Evolutionary conservation across 768 basidiomycete genomes (phyloP).

Genomic region (Kondoa subrosea): DNA sequence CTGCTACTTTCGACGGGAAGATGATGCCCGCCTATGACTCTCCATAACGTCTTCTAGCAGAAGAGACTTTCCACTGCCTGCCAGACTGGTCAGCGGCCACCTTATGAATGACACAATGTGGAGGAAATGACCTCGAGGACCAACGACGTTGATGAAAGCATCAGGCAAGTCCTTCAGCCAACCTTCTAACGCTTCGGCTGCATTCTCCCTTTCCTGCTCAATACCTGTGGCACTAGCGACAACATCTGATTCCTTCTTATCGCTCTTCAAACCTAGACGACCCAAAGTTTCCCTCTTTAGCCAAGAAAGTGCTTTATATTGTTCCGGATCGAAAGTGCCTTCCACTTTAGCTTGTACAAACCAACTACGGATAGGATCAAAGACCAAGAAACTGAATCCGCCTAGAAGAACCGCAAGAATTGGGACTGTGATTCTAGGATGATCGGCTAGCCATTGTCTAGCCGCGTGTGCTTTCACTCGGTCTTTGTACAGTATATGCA

Average conservation of each 20-base stretch:
- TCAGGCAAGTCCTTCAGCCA: constrained; percentile 51
- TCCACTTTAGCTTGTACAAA: constrained; percentile 67
- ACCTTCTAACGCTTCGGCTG: constrained; percentile 46
- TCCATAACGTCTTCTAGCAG: constrained; percentile 32
- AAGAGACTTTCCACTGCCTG: constrained; percentile 35
- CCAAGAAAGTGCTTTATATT: constrained; percentile 62
- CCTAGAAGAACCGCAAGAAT: constrained; percentile 74
- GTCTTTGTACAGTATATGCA: constrained; percentile 25
- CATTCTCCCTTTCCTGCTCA: constrained; percentile 75
- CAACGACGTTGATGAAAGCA: constrained; percentile 34
- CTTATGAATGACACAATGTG: neutral
- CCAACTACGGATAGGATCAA: constrained; percentile 73
- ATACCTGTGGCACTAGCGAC: constrained; percentile 34
- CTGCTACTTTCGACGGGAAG: neutral
- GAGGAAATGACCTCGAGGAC: neutral
- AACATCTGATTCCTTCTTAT: constrained; percentile 10
- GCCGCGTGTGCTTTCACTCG: constrained; percentile 39
- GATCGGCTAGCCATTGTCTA: constrained; percentile 63
- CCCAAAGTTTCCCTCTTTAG: constrained; percentile 47
- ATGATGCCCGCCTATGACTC: constrained; percentile 30
- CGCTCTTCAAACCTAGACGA: constrained; percentile 11
- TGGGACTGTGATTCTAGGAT: constrained; percentile 70
- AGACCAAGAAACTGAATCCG: constrained; percentile 77
- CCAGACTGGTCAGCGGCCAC: constrained; percentile 4
- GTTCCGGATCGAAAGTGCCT: constrained; percentile 61